Conservation (phyloP, 352 stramenopile genomes). For the Globisporangium orthogonon region DNA sequence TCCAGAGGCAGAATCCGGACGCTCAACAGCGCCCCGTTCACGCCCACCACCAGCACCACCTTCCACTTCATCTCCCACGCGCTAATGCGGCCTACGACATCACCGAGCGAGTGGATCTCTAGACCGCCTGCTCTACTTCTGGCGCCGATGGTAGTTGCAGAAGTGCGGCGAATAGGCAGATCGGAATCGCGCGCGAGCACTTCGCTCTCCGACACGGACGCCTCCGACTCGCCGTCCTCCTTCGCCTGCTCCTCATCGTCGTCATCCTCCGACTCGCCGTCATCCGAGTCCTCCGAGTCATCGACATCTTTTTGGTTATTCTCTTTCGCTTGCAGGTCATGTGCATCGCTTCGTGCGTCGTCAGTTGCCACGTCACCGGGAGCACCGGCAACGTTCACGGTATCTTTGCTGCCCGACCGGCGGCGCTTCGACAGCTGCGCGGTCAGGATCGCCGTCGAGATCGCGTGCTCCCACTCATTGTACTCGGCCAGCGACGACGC, state of each 20-base stretch:
- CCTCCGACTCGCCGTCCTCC: conserved; percentile 10
- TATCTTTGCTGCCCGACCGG: conserved; percentile 11
- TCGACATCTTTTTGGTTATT: not conserved
- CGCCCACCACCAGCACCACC: not conserved
- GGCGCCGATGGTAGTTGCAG: too few species aligned
- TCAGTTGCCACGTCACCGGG: not conserved
- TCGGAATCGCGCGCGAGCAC: too few species aligned
- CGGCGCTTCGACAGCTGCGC: conserved; percentile 40
- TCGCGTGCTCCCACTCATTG: conserved; percentile 70
- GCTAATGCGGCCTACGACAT: not conserved
- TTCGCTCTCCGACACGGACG: too few species aligned
- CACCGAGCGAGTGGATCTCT: too few species aligned
- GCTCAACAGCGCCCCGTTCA: conserved; percentile 5
- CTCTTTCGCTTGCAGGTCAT: too few species aligned
- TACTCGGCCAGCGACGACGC: conserved; percentile 42
- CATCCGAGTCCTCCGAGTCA: conserved; percentile 29
- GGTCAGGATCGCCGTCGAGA: conserved; percentile 59
- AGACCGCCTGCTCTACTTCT: too few species aligned
- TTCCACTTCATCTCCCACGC: conserved; percentile 10
- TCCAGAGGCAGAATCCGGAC: conserved; percentile 4
- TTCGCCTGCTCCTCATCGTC: conserved; percentile 21
- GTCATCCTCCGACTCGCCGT: conserved; percentile 37
- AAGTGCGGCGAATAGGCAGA: too few species aligned
- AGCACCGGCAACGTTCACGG: not conserved
- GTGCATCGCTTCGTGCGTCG: too few species aligned